A percentile compares a stretch with the other conserved stretches of the same genome.
These are phyloP conservation scores for Cryptococcus depauperatus DNA, from an alignment of 1,284 basidiomycete genomes.

Conservation along the genomic window DNA sequence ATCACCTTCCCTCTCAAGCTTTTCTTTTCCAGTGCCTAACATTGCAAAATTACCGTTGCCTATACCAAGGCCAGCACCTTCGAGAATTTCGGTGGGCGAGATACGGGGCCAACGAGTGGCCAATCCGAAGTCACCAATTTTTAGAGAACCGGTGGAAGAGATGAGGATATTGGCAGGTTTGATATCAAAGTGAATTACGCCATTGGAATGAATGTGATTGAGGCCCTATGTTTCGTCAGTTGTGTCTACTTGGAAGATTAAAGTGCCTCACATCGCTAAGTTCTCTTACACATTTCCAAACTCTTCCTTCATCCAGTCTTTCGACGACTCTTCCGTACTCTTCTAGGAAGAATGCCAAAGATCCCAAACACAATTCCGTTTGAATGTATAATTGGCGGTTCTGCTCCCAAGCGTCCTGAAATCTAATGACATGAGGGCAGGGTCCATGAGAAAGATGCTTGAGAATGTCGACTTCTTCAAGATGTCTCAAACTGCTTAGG, in stretches of 20 bases:
- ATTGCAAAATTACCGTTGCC: slow-evolving; percentile 14
- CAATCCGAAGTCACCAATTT: slow-evolving; percentile 99
- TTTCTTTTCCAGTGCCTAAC: slow-evolving; percentile 33
- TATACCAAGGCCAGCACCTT: slow-evolving; percentile 43
- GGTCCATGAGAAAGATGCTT: slow-evolving; percentile 57
- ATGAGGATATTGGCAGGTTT: slow-evolving; percentile 98
- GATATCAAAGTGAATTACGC: slow-evolving; percentile 91
- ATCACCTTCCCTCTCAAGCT: slow-evolving; percentile 87
- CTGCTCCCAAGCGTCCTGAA: slow-evolving; percentile 96
- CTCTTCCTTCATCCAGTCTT: slow-evolving; percentile 78
- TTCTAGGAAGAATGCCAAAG: slow-evolving; percentile 83
- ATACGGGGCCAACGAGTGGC: slow-evolving; percentile 73
- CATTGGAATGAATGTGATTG: slow-evolving; percentile 76
- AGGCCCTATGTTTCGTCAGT: slow-evolving; percentile 56
- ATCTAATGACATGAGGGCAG: slow-evolving; percentile 77
- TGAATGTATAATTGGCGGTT: slow-evolving; percentile 80
- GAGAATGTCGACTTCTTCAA: slow-evolving; percentile 92
- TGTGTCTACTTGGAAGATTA: slow-evolving; percentile 2
- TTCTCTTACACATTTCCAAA: slow-evolving; percentile 96
- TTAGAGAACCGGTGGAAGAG: slow-evolving; percentile 79
- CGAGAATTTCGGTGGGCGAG: slow-evolving; percentile 39
- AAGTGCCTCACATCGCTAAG: slow-evolving; percentile 64
- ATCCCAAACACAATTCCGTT: slow-evolving; percentile 92
- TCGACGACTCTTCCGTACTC: slow-evolving; percentile 82
- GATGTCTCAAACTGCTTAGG: slow-evolving; percentile 61